Evolutionary conservation across 2,329 filamentous ascomycete genomes (phyloP).

Genomic region (Paradendryphiella salina): DNA sequence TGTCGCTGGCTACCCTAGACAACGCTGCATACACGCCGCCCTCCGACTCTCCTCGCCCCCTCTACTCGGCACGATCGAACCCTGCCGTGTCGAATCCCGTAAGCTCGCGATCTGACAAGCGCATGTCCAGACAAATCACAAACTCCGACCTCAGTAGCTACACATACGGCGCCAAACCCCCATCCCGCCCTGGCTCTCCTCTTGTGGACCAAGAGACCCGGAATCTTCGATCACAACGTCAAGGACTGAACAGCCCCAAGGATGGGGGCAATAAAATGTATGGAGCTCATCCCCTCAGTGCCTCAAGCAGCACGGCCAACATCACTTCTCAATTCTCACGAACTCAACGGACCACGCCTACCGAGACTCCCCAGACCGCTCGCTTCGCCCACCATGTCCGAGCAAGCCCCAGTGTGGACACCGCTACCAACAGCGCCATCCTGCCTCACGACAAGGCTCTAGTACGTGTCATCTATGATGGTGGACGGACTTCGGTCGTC

Average conservation of each 20-base stretch:
- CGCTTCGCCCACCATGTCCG: slow-evolving; percentile 71
- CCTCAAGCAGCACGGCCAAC: slow-evolving; percentile 54
- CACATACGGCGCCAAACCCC: slow-evolving; percentile 55
- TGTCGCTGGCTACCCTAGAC: slow-evolving; percentile 82
- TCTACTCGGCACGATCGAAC: slow-evolving; percentile 57
- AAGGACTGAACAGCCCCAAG: slow-evolving; percentile 61
- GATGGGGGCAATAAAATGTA: slow-evolving; percentile 59
- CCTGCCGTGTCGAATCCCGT: slow-evolving; percentile 40
- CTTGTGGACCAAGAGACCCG: slow-evolving; percentile 61
- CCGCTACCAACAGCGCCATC: slow-evolving; percentile 73
- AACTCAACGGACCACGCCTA: slow-evolving; percentile 56
- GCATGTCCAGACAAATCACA: slow-evolving; percentile 53
- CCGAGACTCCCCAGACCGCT: slow-evolving; percentile 64
- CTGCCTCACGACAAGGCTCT: slow-evolving; percentile 84
- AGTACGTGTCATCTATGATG: slow-evolving; percentile 90
- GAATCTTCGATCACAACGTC: slow-evolving; percentile 60
- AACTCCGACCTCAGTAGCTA: slow-evolving; percentile 50
- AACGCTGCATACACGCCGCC: slow-evolving; percentile 62
- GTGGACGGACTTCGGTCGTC: slow-evolving; percentile 88
- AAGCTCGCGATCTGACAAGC: slow-evolving; percentile 52
- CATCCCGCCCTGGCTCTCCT: slow-evolving; percentile 73
- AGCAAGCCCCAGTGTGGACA: slow-evolving; percentile 82
- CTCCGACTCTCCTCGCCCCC: slow-evolving; percentile 65
- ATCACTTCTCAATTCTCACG: slow-evolving; percentile 52
- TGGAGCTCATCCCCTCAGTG: slow-evolving; percentile 59